Evolutionary conservation across 1,284 basidiomycete species (phyloP).

Genomic region (Mycena sp.): DNA sequence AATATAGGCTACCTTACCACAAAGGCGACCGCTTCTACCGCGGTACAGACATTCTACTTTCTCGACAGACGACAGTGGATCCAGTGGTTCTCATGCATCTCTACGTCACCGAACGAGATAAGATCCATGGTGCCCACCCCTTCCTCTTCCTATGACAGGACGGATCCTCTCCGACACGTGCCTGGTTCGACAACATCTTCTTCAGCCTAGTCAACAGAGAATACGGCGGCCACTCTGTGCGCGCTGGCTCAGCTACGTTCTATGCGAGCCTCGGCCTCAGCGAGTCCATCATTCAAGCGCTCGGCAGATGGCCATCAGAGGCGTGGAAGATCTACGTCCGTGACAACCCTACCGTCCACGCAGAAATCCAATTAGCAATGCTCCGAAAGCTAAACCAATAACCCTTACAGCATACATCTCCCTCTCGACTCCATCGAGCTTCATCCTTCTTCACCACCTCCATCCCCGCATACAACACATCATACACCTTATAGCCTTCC

Average conservation of each 20-base stretch:
- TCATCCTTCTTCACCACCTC: too few relatives aligned
- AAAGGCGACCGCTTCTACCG: slow-evolving; percentile 35
- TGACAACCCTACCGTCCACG: slow-evolving; percentile 4
- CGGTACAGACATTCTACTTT: slow-evolving; percentile 32
- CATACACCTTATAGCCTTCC: too few relatives aligned
- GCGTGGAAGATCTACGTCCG: slow-evolving; percentile 12
- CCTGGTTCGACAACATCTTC: slow-evolving; percentile 38
- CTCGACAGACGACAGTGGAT: slow-evolving; percentile 27
- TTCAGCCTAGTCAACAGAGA: slow-evolving; percentile 28
- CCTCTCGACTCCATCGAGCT: too few relatives aligned
- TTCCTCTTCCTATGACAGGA: slow-evolving; percentile 33
- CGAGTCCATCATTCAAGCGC: slow-evolving; percentile 44
- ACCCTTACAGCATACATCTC: too few relatives aligned
- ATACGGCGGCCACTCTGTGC: slow-evolving; percentile 47
- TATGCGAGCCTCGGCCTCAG: slow-evolving; percentile 43
- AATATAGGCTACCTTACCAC: slow-evolving; percentile 13
- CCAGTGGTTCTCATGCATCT: slow-evolving; percentile 27
- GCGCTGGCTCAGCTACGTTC: slow-evolving; percentile 48
- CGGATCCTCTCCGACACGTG: slow-evolving; percentile 30
- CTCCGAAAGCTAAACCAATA: too few relatives aligned
- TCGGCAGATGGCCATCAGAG: not conserved
- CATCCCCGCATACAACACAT: too few relatives aligned
- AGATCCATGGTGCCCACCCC: slow-evolving; percentile 18
- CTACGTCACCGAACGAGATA: slow-evolving; percentile 29
- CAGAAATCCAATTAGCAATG: too few relatives aligned